A percentile compares a stretch with the other conserved stretches of the same genome.
Evolutionary conservation across 768 basidiomycete species (phyloP).

Genomic region (Lactarius sp.): DNA sequence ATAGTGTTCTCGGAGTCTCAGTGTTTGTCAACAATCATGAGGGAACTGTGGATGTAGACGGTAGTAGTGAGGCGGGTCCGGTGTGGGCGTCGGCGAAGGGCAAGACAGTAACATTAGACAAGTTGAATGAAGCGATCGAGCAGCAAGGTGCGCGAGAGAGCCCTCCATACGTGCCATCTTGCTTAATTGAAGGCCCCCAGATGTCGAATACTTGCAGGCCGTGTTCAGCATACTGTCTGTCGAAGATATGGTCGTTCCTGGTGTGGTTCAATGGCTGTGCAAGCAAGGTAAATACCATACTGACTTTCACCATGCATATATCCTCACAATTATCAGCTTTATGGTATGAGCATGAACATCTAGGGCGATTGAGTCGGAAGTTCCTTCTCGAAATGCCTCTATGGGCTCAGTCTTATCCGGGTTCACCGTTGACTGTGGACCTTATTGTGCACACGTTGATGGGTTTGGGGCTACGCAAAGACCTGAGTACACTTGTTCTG

Average conservation of each 20-base stretch:
- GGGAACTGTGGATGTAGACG: background rate
- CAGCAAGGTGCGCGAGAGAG: background rate
- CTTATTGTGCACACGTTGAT: constrained; percentile 15
- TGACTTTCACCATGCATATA: background rate
- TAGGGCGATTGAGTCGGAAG: constrained; percentile 11
- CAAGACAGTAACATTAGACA: constrained; percentile 5
- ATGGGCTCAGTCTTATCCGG: constrained; percentile 15
- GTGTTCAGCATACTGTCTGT: constrained; percentile 40
- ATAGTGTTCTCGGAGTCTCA: constrained; percentile 7
- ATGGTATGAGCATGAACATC: constrained; percentile 9
- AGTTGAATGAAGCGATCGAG: constrained; percentile 18
- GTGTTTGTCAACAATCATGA: constrained; percentile 2
- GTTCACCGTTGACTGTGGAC: constrained; percentile 14
- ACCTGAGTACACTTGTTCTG: background rate
- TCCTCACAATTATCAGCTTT: constrained; percentile 18
- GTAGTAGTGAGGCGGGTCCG: background rate
- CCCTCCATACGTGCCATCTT: background rate
- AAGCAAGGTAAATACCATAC: constrained; percentile 35
- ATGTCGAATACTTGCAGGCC: constrained; percentile 36
- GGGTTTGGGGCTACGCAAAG: constrained; percentile 14
- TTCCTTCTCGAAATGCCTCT: constrained; percentile 20
- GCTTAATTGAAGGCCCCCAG: constrained; percentile 32
- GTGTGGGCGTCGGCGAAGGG: background rate
- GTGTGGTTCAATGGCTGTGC: constrained; percentile 40
- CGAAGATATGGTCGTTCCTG: constrained; percentile 32